Percentiles rank a stretch among this genome's conserved stretches.
Evolutionary conservation across 2,329 filamentous ascomycete species (phyloP).

Genomic region (Colletotrichum tropicale): DNA sequence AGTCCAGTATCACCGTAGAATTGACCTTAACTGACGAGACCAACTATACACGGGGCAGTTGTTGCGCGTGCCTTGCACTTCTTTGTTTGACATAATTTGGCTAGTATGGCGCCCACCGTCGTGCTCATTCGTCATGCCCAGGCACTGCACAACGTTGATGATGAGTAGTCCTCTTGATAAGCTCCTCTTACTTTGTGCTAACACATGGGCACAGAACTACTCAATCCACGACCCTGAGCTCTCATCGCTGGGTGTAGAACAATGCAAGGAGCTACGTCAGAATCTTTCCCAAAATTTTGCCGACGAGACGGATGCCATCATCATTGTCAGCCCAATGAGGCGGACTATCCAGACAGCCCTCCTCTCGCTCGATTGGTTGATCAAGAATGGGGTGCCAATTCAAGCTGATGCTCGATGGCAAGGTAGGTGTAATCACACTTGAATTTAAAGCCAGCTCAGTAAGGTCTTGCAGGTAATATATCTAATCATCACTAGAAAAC

Average conservation of each 20-base stretch:
- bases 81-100: background rate
- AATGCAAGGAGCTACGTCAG: slow-evolving; percentile 50
- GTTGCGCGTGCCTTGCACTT: background rate
- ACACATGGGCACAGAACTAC: slow-evolving; percentile 46
- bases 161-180: slow-evolving; percentile 44
- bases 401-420: slow-evolving; percentile 69
- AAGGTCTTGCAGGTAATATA: slow-evolving; percentile 61
- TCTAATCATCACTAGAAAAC: slow-evolving; percentile 51
- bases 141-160: slow-evolving; percentile 57
- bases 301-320: slow-evolving; percentile 40
- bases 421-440: slow-evolving; percentile 40
- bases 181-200: slow-evolving; percentile 17
- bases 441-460: slow-evolving; percentile 36
- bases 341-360: slow-evolving; percentile 69
- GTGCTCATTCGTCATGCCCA: slow-evolving; percentile 93
- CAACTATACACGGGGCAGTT: background rate
- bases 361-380: slow-evolving; percentile 61
- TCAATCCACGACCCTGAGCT: slow-evolving; percentile 55
- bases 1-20: background rate
- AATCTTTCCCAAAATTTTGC: slow-evolving; percentile 44
- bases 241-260: slow-evolving; percentile 51
- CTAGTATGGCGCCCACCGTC: slow-evolving; percentile 59
- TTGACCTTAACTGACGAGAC: background rate
- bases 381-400: slow-evolving; percentile 57
- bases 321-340: slow-evolving; percentile 69